Evolutionary conservation across 1,139 yeast genomes (phyloP).

Genomic region (Sugiyamaella sp.): DNA sequence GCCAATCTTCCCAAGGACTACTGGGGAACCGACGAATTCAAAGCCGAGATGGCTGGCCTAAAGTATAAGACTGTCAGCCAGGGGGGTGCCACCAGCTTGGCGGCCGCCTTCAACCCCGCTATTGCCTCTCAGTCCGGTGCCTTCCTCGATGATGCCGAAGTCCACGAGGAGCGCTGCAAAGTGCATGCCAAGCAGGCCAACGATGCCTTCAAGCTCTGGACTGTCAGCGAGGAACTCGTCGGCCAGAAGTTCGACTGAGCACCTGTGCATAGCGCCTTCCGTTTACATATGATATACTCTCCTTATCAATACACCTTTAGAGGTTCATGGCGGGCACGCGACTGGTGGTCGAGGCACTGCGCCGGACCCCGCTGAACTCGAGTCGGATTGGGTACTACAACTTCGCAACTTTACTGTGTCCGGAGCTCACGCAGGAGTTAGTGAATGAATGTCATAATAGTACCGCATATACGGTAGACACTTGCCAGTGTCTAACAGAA

Average conservation of each 20-base stretch:
- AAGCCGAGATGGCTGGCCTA: not conserved
- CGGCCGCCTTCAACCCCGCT: conserved; percentile 20
- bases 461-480: no score
- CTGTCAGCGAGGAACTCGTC: conserved; percentile 16
- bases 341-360: no score
- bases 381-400: no score
- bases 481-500: no score
- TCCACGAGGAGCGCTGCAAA: conserved; percentile 18
- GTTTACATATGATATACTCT: no score
- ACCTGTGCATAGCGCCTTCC: no score
- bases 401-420: no score
- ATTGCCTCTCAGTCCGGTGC: conserved; percentile 12
- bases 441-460: no score
- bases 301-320: no score
- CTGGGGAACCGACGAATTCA: conserved; percentile 16
- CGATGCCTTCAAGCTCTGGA: conserved; percentile 18
- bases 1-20: conserved; percentile 13
- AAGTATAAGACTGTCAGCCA: conserved; percentile 9
- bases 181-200: conserved; percentile 17
- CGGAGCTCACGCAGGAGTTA: no score
- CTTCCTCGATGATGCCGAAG: conserved; percentile 15
- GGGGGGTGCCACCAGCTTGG: conserved; percentile 21
- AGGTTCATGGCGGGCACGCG: no score
- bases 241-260: conserved; percentile 18
- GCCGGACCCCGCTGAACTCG: no score